Base-by-base conservation (phyloP, 106 monocot genomes). In the Allium fistulosum region DNA sequence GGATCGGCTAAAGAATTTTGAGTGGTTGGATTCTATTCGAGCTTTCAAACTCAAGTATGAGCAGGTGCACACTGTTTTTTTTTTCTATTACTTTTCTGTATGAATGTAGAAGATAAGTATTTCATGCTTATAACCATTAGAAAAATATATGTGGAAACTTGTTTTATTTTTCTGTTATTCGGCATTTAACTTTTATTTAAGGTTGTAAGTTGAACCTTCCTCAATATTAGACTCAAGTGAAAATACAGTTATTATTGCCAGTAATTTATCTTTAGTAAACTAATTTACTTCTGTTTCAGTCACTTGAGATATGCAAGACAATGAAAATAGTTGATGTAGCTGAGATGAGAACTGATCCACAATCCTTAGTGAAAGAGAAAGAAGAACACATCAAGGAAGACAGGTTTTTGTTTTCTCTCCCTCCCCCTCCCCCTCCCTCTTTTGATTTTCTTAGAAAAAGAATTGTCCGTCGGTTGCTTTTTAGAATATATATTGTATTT, bases 371-470 rank as follows among this genome's bases (percentile, higher is more conserved):
- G 50, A 91, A 91, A 68, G 95, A 96, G 72, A 91, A 91, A 73
- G 95, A 96, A 80, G 91, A 88, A 17, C 91, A 96, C 53, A 86
- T 96, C 53, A 91, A 96, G 26, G 95, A 83, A 72, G 81, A 96
- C 57, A 91, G 95, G 95, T 91, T 63, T 75, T 72, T 51, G 37
- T 45, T 17, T 60, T 62, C 1, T 10, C 45, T 0, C 11, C 51
- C 7, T 50, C 84, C 84, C 63, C 73, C 70, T 26, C 66, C 75
- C 68, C 64, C 66, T 58, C 78, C 26, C 67, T 51, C 71, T 17
- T 16, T 68, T 62, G 49, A 72, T 53, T 50, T 46, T 18, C 63
- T 48, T 4, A 69, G 74, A 53, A 80, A 78, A 78, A 50, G 49
- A 67, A 64, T 51, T 58, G 59, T 74, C 46, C 37, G n/a, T 66